Evolutionary conservation across 805 yeast species (phyloP), one percentile per base, ranked within the genome.

Genomic region (Schwanniomyces occidentalis): DNA sequence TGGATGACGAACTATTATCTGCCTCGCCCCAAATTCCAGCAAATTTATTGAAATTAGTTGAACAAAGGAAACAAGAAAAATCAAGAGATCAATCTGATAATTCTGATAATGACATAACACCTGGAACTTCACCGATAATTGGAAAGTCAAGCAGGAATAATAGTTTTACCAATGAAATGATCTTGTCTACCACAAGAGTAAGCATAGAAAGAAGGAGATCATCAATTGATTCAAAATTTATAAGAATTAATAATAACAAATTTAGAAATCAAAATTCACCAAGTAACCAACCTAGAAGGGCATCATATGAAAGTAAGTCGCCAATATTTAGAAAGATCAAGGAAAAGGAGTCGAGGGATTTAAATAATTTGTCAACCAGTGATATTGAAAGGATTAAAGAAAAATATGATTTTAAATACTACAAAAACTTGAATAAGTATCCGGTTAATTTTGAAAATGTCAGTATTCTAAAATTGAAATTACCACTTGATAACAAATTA

Each of bases 21-120:
- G 79, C 78, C 4, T 80, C 86, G 2, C 88, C 88, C 1, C 85
- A 82, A 46, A 80, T 82, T 3, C 88, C 88, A 0, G 75, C 75
- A 21, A 76, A 76, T 28, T 61, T 81, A 12, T 56, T 81, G 24
- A 67, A 73, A 46, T 55, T 75, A 47, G 85, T 71, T 38, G 86
- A 73, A 51, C 66, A 54, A 54, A 60, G 73, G 19, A 65, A 66
- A 49, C 63, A 61, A 38, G 64, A 69, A 42, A 54, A 61, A 38
- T 41, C 52, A 31, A 39, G 49, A 16, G 38, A 38, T 18, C 32
- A 57, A 44, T 54, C 57, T 43, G 58, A 58, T 49, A 56, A 56
- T 38, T 48, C 56, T 47, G 51, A 49, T 34, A 40, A 41, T 27
- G 45, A 45, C 18, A 28, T 45, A 6, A 54, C 61, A 1, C 64